These are phyloP conservation scores for Ustilago esculenta DNA, from an alignment of 1,284 basidiomycete species.

Conservation along the genomic window DNA sequence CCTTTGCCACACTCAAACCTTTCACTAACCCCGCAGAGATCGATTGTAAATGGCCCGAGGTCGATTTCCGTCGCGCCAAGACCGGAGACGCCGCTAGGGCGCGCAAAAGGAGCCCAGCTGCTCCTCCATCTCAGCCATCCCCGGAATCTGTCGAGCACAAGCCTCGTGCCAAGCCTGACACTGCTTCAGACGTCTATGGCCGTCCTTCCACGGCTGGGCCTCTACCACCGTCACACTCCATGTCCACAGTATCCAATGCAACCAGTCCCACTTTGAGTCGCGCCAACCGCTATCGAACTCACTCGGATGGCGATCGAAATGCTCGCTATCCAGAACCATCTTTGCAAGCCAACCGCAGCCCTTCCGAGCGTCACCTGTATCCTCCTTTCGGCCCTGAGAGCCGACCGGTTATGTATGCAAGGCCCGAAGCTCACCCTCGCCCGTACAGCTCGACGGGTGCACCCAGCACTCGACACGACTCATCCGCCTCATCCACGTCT, in stretches of 20 bases:
- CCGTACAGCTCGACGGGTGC: slow-evolving; percentile 13
- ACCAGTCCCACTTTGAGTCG: slow-evolving; percentile 13
- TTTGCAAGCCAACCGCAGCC: slow-evolving; percentile 11
- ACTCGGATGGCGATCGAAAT: slow-evolving; percentile 33
- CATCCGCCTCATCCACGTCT: neutral
- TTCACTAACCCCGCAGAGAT: slow-evolving; percentile 20
- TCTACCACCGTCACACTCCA: slow-evolving; percentile 23
- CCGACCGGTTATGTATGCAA: neutral
- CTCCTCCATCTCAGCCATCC: slow-evolving; percentile 20
- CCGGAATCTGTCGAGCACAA: slow-evolving; percentile 18
- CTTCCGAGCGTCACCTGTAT: slow-evolving; percentile 22
- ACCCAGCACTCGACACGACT: slow-evolving; percentile 6
- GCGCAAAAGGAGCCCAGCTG: slow-evolving; percentile 25
- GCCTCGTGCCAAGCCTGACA: slow-evolving; percentile 7
- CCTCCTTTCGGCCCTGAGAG: slow-evolving; percentile 8
- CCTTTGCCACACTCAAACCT: too few species aligned
- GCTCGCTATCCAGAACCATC: slow-evolving; percentile 5
- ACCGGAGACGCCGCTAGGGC: slow-evolving; percentile 31
- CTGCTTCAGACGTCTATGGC: slow-evolving; percentile 1
- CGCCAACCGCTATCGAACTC: slow-evolving; percentile 18
- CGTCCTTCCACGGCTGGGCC: neutral
- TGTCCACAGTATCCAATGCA: neutral
- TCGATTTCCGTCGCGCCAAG: slow-evolving; percentile 50
- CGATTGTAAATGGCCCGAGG: slow-evolving; percentile 50
- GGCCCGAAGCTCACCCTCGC: slow-evolving; percentile 8